phyloP scores from a whole-genome alignment of 2,329 filamentous ascomycete species.

The Aspergillus fumigatiaffinis region DNA sequence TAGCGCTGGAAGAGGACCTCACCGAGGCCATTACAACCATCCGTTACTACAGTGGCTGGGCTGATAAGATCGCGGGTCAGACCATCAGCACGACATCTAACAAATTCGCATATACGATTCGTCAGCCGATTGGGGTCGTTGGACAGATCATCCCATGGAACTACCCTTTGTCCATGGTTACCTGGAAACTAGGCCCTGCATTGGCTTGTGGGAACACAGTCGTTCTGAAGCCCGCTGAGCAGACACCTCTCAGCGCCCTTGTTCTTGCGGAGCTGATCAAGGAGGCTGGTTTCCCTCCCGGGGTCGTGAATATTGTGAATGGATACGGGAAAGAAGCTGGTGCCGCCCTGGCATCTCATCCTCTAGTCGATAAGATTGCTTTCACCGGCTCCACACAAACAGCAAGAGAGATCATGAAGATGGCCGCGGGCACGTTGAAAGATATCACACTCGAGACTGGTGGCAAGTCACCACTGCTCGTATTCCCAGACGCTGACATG shows the following conservation, averaged over 20 bases:
- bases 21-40: conserved; percentile 64
- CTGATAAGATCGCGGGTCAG: conserved; percentile 87
- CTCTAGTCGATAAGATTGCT: conserved; percentile 33
- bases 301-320: conserved; percentile 34
- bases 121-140: conserved; percentile 76
- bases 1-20: conserved; percentile 63
- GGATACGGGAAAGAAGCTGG: conserved; percentile 29
- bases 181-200: conserved; percentile 34
- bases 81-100: conserved; percentile 57
- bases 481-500: conserved; percentile 64
- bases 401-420: conserved; percentile 34
- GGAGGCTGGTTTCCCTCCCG: conserved; percentile 33
- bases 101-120: conserved; percentile 78
- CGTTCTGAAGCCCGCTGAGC: conserved; percentile 32
- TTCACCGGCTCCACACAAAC: conserved; percentile 36
- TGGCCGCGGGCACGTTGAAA: conserved; percentile 33
- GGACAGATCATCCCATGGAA: conserved; percentile 90
- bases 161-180: conserved; percentile 75
- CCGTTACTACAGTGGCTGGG: conserved; percentile 85
- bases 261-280: conserved; percentile 31
- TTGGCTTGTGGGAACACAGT: conserved; percentile 33
- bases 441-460: conserved; percentile 46
- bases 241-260: conserved; percentile 32
- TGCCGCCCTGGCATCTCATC: conserved; percentile 27
- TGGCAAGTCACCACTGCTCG: conserved; percentile 61